Evolutionary conservation across 768 basidiomycete genomes (phyloP), one percentile per base, ranked within the genome.

Genomic region (Suillus fuscotomentosus): DNA sequence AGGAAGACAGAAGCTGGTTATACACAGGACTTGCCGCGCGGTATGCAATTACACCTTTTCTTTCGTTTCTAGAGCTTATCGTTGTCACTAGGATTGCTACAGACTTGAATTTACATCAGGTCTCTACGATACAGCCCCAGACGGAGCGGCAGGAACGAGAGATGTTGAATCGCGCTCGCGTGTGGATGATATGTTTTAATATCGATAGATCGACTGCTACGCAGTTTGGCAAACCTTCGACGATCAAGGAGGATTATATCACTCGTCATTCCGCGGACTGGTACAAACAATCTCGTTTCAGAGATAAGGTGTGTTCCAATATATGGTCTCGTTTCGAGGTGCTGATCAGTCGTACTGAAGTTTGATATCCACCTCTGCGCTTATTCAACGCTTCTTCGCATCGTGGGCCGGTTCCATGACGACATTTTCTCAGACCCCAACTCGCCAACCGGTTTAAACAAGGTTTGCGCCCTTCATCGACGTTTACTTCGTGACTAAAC

Each of bases 141-240:
- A 87, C 84, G 27, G 92, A 94, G 75, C 86, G 82, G 43, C 86
- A 91, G 67, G 91, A 91, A 67, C 83, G 94, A 20, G 94, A 96
- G 78, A 83, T 92, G 41, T 77, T 95, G 70, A 96, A 97, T 73
- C 87, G 90, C 64, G 88, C 86, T 48, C 80, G 95, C n/a, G 87
- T 90, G 36, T 97, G 94, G 94, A 84, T 96, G 82, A 90, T 91
- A 60, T 95, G 92, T 73, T 95, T 90, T 78, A 92, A 93, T 72
- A 74, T 96, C 63, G 95, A 97, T 73, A 86, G 92, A 20, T 95
- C 93, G 34, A 89, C 90, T 3, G 89, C 92, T 2, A 94, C 91
- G 3, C 90, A 95, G 73, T 92, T 94, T 73, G 95, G 94, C 4
- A 95, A 95, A 75, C 92, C 94, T 3, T 89, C 88, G 14, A 94